A percentile compares a stretch with the other conserved stretches of the same genome.
Conservation (phyloP, 208 protist species). For the Balamuthia mandrillaris region DNA sequence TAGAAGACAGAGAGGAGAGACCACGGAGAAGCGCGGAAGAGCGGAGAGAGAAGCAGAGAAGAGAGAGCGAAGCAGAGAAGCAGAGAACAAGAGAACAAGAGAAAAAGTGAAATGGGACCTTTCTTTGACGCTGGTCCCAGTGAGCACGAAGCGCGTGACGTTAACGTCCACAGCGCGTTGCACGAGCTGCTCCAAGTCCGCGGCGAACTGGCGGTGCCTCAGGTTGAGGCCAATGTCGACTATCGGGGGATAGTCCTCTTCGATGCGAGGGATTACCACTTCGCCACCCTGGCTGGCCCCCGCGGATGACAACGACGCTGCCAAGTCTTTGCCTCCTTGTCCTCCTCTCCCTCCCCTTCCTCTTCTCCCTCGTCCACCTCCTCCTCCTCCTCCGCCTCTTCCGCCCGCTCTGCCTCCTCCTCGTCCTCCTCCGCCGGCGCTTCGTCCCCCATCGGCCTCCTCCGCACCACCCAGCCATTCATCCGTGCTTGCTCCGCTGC, state of each 20-base stretch:
- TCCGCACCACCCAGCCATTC: not conserved
- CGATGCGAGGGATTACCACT: not conserved
- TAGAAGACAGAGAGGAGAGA: too few species aligned
- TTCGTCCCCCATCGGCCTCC: not conserved
- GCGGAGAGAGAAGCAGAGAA: not conserved
- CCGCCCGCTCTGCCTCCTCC: not conserved
- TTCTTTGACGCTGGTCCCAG: not conserved
- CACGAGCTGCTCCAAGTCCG: not conserved
- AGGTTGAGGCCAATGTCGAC: constrained; percentile 14
- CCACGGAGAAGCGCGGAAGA: not conserved
- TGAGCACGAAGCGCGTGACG: not conserved
- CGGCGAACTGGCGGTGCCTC: not conserved
- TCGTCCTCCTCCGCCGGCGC: not conserved
- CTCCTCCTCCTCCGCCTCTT: not conserved
- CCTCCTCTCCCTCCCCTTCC: not conserved
- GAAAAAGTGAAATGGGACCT: not conserved
- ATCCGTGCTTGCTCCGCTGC: not conserved
- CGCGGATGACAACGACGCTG: not conserved
- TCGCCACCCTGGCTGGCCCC: not conserved
- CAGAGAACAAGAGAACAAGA: not conserved
- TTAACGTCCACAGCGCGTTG: not conserved
- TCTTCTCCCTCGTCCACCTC: not conserved
- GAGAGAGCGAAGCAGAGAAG: not conserved
- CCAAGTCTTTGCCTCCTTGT: not conserved
- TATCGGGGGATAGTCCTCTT: too few species aligned